These are phyloP conservation scores for Cystoderma amianthinum DNA, from an alignment of 768 basidiomycete genomes.

Conservation along the genomic window DNA sequence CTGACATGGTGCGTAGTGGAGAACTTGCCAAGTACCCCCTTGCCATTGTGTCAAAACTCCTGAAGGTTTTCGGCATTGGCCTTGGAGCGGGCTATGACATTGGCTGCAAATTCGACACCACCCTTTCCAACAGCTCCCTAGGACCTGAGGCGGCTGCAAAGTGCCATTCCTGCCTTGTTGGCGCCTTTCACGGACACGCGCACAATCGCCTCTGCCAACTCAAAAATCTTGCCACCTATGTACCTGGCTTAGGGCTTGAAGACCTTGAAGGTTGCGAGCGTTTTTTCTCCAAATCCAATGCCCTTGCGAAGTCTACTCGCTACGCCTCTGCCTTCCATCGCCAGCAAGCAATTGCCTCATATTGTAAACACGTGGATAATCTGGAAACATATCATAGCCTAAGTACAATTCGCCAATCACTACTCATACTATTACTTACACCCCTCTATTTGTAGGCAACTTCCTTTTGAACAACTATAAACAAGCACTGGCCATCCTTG, in stretches of 20 bases:
- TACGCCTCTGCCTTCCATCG: too few species aligned
- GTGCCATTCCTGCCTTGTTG: conserved; percentile 6
- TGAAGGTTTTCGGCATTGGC: conserved; percentile 8
- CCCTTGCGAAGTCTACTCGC: too few species aligned
- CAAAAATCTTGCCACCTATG: too few species aligned
- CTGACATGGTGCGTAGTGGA: conserved; percentile 21
- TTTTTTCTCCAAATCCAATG: too few species aligned
- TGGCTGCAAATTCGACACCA: conserved; percentile 14
- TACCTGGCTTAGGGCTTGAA: too few species aligned
- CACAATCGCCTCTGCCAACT: too few species aligned
- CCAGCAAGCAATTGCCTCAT: too few species aligned
- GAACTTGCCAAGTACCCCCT: conserved; percentile 19
- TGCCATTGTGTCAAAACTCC: conserved; percentile 10
- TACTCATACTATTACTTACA: not conserved
- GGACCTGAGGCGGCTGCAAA: conserved; percentile 6
- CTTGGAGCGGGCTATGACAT: conserved; percentile 14
- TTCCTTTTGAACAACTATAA: conserved; percentile 17
- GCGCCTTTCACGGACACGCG: too few species aligned
- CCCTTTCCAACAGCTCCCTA: conserved; percentile 10
- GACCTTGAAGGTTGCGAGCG: too few species aligned
- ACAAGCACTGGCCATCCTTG: conserved; percentile 15
- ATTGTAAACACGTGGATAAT: too few species aligned
- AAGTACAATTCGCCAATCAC: too few species aligned
- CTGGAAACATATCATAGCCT: too few species aligned
- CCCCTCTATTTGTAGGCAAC: conserved; percentile 1